Conservation (phyloP, 2,329 filamentous ascomycete genomes). For the Fusarium compactum region DNA sequence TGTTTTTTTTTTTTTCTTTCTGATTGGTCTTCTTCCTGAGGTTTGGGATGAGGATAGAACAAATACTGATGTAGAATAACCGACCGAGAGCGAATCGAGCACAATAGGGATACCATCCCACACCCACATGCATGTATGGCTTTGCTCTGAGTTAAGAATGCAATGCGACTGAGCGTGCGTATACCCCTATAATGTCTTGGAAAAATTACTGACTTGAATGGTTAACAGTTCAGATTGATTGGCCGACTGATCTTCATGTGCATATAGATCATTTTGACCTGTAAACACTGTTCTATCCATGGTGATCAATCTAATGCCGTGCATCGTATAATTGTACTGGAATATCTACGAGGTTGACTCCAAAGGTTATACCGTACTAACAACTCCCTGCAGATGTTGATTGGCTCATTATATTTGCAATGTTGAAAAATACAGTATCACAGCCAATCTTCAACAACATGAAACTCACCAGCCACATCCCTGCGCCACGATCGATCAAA, state of each 20-base stretch:
- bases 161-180: constrained; percentile 1
- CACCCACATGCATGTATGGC: background rate
- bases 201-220: background rate
- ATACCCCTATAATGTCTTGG: background rate
- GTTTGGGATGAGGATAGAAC: background rate
- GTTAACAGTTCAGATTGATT: background rate
- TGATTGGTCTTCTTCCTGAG: background rate
- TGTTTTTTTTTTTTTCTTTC: constrained; percentile 11
- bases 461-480: constrained; percentile 8
- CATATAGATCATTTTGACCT: background rate
- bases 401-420: too few species aligned
- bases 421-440: too few species aligned
- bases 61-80: constrained; percentile 20
- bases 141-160: background rate
- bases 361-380: background rate
- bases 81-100: constrained; percentile 8
- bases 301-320: background rate
- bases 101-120: background rate
- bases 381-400: background rate
- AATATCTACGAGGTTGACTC: background rate
- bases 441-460: background rate
- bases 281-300: background rate
- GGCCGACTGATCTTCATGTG: background rate
- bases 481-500: background rate
- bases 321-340: background rate